phyloP scores from a whole-genome alignment of 306 rosid genomes.

The Trifolium subterraneum region DNA sequence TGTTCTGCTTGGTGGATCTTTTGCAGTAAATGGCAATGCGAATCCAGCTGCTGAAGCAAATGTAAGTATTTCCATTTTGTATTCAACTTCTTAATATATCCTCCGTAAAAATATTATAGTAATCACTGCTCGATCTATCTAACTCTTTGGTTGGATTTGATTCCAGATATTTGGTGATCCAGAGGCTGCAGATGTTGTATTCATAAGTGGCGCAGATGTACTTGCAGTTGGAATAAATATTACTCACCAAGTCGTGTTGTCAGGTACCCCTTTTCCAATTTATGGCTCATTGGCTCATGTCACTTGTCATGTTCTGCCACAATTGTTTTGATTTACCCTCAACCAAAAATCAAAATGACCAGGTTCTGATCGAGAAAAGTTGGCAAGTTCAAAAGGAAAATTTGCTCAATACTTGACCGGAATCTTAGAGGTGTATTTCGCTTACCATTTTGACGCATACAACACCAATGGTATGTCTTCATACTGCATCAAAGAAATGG shows the following conservation, averaged over 20 bases:
- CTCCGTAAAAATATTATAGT: not conserved
- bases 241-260: slow-evolving; percentile 85
- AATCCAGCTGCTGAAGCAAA: slow-evolving; percentile 98
- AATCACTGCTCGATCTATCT: slow-evolving; percentile 19
- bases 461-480: slow-evolving; percentile 59
- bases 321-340: slow-evolving; percentile 11
- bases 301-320: slow-evolving; percentile 29
- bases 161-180: slow-evolving; percentile 90
- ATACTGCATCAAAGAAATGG: slow-evolving; percentile 12
- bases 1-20: slow-evolving; percentile 87
- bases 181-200: slow-evolving; percentile 93
- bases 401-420: slow-evolving; percentile 78
- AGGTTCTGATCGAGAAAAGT: slow-evolving; percentile 73
- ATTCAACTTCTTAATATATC: slow-evolving; percentile 16
- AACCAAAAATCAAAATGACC: slow-evolving; percentile 33
- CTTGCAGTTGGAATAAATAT: slow-evolving; percentile 86
- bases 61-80: slow-evolving; percentile 48
- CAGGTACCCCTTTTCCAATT: slow-evolving; percentile 56
- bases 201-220: slow-evolving; percentile 81
- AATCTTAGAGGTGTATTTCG: slow-evolving; percentile 75
- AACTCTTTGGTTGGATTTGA: slow-evolving; percentile 34
- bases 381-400: slow-evolving; percentile 77
- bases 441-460: slow-evolving; percentile 79
- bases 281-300: slow-evolving; percentile 20
- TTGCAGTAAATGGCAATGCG: slow-evolving; percentile 89